These are phyloP conservation scores for Ascobolus immersus DNA, from an alignment of 495 filamentous ascomycete genomes.

Conservation along the genomic window DNA sequence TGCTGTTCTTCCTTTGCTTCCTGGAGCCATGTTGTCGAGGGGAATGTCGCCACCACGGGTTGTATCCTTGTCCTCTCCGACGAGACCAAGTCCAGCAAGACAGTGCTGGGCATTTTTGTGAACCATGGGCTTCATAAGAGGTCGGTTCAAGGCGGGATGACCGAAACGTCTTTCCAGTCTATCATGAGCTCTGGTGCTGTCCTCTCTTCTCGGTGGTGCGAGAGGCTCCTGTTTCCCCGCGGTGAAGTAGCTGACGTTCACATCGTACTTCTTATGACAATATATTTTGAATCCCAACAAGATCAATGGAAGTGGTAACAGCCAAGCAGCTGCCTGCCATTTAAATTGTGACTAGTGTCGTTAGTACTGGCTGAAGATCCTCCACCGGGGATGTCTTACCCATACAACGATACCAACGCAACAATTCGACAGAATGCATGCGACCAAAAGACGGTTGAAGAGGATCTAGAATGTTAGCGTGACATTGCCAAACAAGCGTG, in stretches of 20 bases:
- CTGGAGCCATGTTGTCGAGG: conserved; percentile 57
- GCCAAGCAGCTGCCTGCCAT: conserved; percentile 10
- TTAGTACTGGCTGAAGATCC: conserved; percentile 34
- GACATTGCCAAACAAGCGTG: background rate
- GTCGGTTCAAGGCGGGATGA: conserved; percentile 70
- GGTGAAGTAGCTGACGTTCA: conserved; percentile 50
- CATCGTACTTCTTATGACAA: conserved; percentile 52
- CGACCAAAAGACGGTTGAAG: conserved; percentile 80
- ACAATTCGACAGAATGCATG: conserved; percentile 48
- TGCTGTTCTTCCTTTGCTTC: conserved; percentile 42
- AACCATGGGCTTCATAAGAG: conserved; percentile 86
- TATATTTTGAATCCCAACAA: conserved; percentile 69
- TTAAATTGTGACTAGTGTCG: conserved; percentile 10
- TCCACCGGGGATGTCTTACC: conserved; percentile 26
- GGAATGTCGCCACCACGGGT: conserved; percentile 32
- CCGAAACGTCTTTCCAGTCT: conserved; percentile 62
- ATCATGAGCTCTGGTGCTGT: conserved; percentile 26
- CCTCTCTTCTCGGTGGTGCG: conserved; percentile 11
- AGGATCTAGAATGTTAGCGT: conserved; percentile 21
- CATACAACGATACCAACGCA: conserved; percentile 51
- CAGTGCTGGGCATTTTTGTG: conserved; percentile 66
- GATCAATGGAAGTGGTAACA: conserved; percentile 56
- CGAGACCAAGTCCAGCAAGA: conserved; percentile 55
- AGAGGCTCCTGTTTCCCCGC: conserved; percentile 13
- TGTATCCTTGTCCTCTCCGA: conserved; percentile 33